These are phyloP conservation scores for Auriscalpium microsporum DNA, from an alignment of 768 basidiomycete species.

Conservation along the genomic window DNA sequence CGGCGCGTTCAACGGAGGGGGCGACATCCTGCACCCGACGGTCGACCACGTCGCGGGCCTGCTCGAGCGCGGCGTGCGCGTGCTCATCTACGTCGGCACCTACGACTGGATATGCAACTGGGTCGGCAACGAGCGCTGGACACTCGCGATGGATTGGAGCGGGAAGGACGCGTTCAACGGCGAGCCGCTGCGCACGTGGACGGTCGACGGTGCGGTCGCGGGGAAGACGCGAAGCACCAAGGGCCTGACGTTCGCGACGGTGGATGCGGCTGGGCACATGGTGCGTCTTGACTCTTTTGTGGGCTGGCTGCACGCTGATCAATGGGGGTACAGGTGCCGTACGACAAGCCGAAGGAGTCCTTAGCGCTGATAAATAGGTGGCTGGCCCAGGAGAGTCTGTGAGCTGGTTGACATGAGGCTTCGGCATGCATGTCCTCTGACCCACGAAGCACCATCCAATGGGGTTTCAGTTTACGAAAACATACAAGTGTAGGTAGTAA, in stretches of 20 bases:
- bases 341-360: conserved; percentile 52
- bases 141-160: conserved; percentile 49
- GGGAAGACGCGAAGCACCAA: conserved; percentile 46
- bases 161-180: conserved; percentile 38
- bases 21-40: conserved; percentile 28
- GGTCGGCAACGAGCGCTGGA: conserved; percentile 58
- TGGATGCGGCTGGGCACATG: conserved; percentile 68
- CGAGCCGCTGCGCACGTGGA: conserved; percentile 43
- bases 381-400: conserved; percentile 25
- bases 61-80: conserved; percentile 41
- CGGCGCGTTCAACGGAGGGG: background rate
- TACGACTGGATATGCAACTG: conserved; percentile 54
- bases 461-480: conserved; percentile 31
- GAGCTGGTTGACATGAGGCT: background rate
- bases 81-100: conserved; percentile 45
- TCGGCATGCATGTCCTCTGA: no score
- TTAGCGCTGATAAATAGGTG: conserved; percentile 42
- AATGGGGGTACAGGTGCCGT: conserved; percentile 38
- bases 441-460: conserved; percentile 16
- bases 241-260: conserved; percentile 53
- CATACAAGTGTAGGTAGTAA: no score
- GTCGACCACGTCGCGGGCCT: conserved; percentile 38
- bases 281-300: conserved; percentile 22
- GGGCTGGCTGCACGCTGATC: background rate
- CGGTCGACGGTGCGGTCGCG: conserved; percentile 40